Percentiles rank a stretch among this genome's conserved stretches.
Conservation (phyloP, 352 stramenopile species). For the Globisporangium recalcitrans region DNA sequence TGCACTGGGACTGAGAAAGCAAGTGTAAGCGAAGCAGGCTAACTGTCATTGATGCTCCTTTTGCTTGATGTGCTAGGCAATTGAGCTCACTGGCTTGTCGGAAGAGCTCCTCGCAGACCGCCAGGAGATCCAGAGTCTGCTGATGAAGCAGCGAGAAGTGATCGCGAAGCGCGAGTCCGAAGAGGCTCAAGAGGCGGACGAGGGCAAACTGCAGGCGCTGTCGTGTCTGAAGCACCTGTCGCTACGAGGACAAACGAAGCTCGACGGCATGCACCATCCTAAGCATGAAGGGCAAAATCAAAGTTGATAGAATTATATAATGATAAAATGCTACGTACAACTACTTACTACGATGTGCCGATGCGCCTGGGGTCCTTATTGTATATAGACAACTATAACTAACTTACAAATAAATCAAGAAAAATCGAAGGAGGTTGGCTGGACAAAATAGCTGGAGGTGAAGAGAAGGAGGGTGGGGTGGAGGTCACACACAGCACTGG, state of each 20-base stretch:
- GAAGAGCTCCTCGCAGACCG: conserved; percentile 47
- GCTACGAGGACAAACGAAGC: conserved; percentile 35
- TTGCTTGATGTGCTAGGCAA: conserved; percentile 27
- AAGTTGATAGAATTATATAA: conserved; percentile 15
- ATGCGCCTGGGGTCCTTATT: conserved; percentile 5
- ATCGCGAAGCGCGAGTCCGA: conserved; percentile 40
- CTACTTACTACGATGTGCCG: background rate
- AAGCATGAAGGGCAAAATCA: conserved; percentile 7
- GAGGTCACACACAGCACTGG: background rate
- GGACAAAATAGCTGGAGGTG: conserved; percentile 5
- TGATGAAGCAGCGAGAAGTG: conserved; percentile 34
- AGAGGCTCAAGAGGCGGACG: conserved; percentile 26
- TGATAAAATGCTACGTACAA: conserved; percentile 8
- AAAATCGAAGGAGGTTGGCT: background rate
- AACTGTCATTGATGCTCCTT: too few relatives aligned
- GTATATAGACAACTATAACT: conserved; percentile 13
- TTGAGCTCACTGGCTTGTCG: conserved; percentile 30
- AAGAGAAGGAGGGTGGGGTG: background rate
- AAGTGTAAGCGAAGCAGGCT: too few relatives aligned
- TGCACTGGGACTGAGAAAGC: too few relatives aligned
- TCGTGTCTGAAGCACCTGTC: conserved; percentile 67
- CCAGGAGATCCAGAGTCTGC: conserved; percentile 37
- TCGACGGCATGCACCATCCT: background rate
- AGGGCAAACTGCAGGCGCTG: conserved; percentile 54
- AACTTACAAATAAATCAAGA: conserved; percentile 19